Conservation (phyloP, 2,329 filamentous ascomycete genomes). For the Lizonia empirigonia region DNA sequence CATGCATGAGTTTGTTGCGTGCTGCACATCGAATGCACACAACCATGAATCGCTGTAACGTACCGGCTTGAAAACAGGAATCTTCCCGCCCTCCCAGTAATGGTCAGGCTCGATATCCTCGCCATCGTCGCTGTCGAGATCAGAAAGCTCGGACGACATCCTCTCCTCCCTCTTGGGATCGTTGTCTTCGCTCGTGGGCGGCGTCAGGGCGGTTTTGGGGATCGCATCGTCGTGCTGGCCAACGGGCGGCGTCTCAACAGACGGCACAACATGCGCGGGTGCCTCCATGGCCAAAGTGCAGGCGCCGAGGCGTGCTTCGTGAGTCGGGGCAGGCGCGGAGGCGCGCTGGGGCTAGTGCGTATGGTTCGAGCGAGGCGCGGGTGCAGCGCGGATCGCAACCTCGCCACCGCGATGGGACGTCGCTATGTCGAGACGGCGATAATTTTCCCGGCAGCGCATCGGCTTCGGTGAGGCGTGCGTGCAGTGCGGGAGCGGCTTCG, state of each 20-base stretch:
- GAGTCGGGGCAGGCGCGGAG: conserved; percentile 27
- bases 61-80: conserved; percentile 91
- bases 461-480: conserved; percentile 9
- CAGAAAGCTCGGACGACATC: conserved; percentile 56
- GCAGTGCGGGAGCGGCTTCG: conserved; percentile 6
- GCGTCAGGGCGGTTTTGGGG: conserved; percentile 53
- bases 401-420: conserved; percentile 34
- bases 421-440: conserved; percentile 23
- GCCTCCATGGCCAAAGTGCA: conserved; percentile 37
- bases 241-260: conserved; percentile 37
- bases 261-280: conserved; percentile 38
- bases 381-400: conserved; percentile 34
- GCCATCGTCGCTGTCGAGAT: conserved; percentile 54
- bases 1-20: conserved; percentile 3
- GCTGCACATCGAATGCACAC: conserved; percentile 2
- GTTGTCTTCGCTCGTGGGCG: conserved; percentile 59
- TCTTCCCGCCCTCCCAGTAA: conserved; percentile 80
- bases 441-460: conserved; percentile 35
- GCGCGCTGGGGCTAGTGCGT: conserved; percentile 31
- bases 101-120: conserved; percentile 83
- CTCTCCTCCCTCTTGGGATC: conserved; percentile 50
- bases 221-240: conserved; percentile 33
- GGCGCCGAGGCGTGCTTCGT: conserved; percentile 22
- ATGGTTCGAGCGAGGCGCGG: conserved; percentile 33
- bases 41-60: conserved; percentile 43